phyloP scores from a whole-genome alignment of 2,329 filamentous ascomycete species.

The Leptographium lundbergii region DNA sequence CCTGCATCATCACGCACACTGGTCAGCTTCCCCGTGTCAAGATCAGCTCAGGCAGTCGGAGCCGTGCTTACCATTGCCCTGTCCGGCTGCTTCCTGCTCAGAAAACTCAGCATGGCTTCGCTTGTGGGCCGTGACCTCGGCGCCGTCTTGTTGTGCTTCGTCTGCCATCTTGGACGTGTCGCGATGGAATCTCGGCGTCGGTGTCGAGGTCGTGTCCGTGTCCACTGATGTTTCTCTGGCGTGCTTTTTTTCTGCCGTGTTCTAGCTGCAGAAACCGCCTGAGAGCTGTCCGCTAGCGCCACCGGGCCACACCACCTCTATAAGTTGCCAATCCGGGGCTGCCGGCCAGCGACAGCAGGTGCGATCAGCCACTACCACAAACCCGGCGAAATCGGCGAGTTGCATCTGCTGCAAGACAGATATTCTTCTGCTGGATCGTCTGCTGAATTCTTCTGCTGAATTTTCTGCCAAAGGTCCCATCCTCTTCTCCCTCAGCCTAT shows the following conservation, averaged over 20 bases:
- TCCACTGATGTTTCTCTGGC: slow-evolving; percentile 7
- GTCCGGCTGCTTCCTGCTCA: slow-evolving; percentile 24
- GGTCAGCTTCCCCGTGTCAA: neutral
- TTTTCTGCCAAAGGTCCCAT: neutral
- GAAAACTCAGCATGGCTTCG: slow-evolving; percentile 44
- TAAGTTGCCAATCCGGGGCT: neutral
- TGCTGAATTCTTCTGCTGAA: neutral
- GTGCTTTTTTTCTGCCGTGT: neutral
- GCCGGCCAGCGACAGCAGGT: neutral
- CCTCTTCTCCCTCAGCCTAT: neutral
- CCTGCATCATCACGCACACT: neutral
- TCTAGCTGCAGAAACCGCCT: neutral
- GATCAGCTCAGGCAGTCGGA: neutral
- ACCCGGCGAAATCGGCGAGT: too few relatives aligned
- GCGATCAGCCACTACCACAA: neutral
- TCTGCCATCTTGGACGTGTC: slow-evolving; percentile 6
- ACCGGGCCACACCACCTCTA: neutral
- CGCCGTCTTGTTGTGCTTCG: slow-evolving; percentile 16
- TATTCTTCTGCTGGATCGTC: too few relatives aligned
- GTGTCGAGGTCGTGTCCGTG: slow-evolving; percentile 9
- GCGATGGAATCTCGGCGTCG: neutral
- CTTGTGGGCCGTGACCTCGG: slow-evolving; percentile 30
- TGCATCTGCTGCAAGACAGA: too few relatives aligned
- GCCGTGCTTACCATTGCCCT: neutral
- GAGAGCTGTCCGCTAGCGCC: neutral